phyloP scores from a whole-genome alignment of 2,329 filamentous ascomycete species.

The Pseudogymnoascus sp. region DNA sequence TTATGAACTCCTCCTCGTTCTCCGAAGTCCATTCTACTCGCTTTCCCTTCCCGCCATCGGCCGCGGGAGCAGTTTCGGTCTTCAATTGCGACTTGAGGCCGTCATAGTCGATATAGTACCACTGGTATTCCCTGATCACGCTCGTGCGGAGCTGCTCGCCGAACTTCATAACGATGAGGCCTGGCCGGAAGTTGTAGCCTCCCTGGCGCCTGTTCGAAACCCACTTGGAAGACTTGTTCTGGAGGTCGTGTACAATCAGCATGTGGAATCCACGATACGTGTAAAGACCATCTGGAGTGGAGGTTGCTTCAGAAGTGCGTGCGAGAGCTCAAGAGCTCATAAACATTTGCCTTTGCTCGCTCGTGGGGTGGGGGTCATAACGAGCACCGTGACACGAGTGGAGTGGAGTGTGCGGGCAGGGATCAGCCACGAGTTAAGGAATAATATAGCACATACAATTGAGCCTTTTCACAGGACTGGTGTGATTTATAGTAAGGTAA shows the following conservation, averaged over 20 bases:
- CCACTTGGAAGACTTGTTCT: slow-evolving; percentile 5
- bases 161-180: slow-evolving; percentile 67
- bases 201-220: slow-evolving; percentile 1
- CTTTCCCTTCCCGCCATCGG: slow-evolving; percentile 39
- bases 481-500: not conserved
- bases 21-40: slow-evolving; percentile 77
- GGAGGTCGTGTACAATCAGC: slow-evolving; percentile 17
- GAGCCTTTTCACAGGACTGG: not conserved
- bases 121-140: slow-evolving; percentile 92
- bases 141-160: slow-evolving; percentile 94
- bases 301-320: not conserved
- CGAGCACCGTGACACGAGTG: not conserved
- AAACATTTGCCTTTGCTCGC: not conserved
- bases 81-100: slow-evolving; percentile 83
- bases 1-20: slow-evolving; percentile 82
- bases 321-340: not conserved
- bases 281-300: not conserved
- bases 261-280: slow-evolving; percentile 12
- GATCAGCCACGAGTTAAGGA: not conserved
- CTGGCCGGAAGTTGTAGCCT: slow-evolving; percentile 31
- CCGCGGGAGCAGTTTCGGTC: slow-evolving; percentile 52
- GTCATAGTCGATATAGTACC: slow-evolving; percentile 98
- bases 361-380: slow-evolving; percentile 3
- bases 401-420: not conserved
- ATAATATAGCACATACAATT: not conserved